Percentiles rank a stretch among this genome's conserved stretches.
Evolutionary conservation across 768 basidiomycete species (phyloP).

Genomic region (Russula emetica): DNA sequence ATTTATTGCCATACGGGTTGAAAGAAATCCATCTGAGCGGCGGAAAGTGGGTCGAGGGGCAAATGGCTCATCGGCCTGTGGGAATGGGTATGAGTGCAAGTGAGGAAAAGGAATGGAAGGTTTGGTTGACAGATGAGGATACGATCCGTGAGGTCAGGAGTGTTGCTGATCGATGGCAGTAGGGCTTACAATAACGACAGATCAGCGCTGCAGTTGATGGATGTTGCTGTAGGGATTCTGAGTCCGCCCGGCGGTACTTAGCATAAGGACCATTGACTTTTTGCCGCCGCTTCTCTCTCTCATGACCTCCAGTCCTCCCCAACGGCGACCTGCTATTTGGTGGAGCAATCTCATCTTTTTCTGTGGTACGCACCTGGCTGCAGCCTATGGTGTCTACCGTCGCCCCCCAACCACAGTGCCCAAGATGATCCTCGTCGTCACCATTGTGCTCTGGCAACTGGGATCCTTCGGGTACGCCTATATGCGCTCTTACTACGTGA

Average conservation of each 20-base stretch:
- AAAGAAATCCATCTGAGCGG: constrained; percentile 74
- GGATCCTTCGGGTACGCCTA: constrained; percentile 61
- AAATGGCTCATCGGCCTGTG: constrained; percentile 47
- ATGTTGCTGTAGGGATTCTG: too few species aligned
- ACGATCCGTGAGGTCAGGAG: constrained; percentile 50
- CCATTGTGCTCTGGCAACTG: constrained; percentile 60
- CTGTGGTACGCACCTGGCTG: constrained; percentile 52
- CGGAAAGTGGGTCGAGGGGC: constrained; percentile 55
- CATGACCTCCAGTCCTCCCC: constrained; percentile 3
- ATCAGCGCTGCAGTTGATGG: too few species aligned
- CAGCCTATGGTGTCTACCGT: constrained; percentile 47
- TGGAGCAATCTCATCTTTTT: constrained; percentile 62
- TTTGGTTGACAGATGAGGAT: constrained; percentile 61
- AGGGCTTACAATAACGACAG: too few species aligned
- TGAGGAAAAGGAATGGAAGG: constrained; percentile 53
- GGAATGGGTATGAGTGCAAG: constrained; percentile 68
- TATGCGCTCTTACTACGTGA: not conserved
- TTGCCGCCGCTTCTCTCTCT: not conserved
- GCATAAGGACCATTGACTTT: too few species aligned
- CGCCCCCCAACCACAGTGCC: constrained; percentile 46
- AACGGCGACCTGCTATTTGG: constrained; percentile 43
- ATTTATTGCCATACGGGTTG: constrained; percentile 53
- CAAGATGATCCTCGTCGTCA: constrained; percentile 46
- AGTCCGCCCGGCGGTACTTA: too few species aligned
- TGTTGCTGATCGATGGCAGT: not conserved